Evolutionary conservation across 2,329 filamentous ascomycete genomes (phyloP).

Genomic region (Cladorrhinum sp.): DNA sequence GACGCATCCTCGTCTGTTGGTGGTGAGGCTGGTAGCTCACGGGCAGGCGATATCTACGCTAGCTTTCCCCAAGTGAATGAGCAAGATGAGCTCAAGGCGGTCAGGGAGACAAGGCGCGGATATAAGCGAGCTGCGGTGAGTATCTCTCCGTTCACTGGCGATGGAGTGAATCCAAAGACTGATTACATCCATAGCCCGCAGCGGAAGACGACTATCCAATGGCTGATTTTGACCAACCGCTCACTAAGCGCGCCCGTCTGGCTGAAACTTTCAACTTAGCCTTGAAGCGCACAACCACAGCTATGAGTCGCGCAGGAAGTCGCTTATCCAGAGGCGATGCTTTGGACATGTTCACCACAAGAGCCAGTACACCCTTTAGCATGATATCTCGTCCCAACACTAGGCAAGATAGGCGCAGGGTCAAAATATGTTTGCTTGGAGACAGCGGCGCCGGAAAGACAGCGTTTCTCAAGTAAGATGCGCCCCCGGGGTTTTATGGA

Average conservation of each 20-base stretch:
- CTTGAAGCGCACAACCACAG: background rate
- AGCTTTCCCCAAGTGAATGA: background rate
- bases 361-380: conserved; percentile 2
- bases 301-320: background rate
- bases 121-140: background rate
- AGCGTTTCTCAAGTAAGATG: conserved; percentile 23
- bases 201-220: background rate
- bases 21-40: background rate
- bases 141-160: background rate
- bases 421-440: conserved; percentile 25
- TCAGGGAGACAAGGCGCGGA: background rate
- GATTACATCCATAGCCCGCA: background rate
- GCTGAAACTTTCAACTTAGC: background rate
- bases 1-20: background rate
- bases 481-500: too few species aligned
- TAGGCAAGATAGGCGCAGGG: conserved; percentile 2
- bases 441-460: conserved; percentile 21
- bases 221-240: background rate
- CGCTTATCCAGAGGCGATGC: background rate
- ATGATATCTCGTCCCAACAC: conserved; percentile 1
- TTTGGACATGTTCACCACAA: background rate
- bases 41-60: background rate
- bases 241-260: background rate
- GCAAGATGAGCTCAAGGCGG: background rate
- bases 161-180: background rate